phyloP scores from a whole-genome alignment of 768 basidiomycete genomes.

The Phaeotremella fagi region DNA sequence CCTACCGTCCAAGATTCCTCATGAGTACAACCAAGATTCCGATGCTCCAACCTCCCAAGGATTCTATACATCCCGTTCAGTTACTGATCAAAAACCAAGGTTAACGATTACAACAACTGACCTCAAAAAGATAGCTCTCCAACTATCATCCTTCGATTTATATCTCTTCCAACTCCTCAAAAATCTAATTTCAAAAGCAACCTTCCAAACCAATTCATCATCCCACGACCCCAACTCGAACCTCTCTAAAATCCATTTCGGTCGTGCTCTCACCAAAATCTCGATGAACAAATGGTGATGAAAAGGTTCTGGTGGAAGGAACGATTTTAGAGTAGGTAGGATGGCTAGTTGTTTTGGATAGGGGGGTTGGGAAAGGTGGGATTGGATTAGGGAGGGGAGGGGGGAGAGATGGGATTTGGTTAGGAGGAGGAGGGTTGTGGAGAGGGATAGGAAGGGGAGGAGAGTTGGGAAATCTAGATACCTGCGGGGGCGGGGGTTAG shows the following conservation, averaged over 20 bases:
- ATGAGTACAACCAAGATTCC: slow-evolving; percentile 40
- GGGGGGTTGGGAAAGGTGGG: slow-evolving; percentile 19
- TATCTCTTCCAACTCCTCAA: slow-evolving; percentile 41
- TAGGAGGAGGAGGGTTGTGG: slow-evolving; percentile 26
- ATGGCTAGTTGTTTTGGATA: slow-evolving; percentile 30
- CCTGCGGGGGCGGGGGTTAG: slow-evolving; percentile 5
- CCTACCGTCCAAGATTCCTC: slow-evolving; percentile 46
- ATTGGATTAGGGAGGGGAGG: slow-evolving; percentile 22
- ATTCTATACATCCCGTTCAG: not conserved
- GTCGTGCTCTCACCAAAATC: slow-evolving; percentile 32
- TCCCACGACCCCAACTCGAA: slow-evolving; percentile 30
- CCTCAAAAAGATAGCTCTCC: slow-evolving; percentile 41
- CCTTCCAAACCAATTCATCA: slow-evolving; percentile 35
- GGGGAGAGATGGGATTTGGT: slow-evolving; percentile 33
- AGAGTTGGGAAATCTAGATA: slow-evolving; percentile 28
- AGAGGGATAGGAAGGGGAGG: slow-evolving; percentile 32
- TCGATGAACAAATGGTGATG: slow-evolving; percentile 24
- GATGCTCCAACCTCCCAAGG: slow-evolving; percentile 39
- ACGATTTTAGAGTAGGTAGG: slow-evolving; percentile 25
- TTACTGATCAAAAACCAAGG: too few relatives aligned
- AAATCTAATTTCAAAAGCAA: slow-evolving; percentile 39
- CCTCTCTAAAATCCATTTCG: slow-evolving; percentile 42
- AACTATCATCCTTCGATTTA: slow-evolving; percentile 31
- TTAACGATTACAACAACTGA: too few relatives aligned
- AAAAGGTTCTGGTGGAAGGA: slow-evolving; percentile 24